Evolutionary conservation across 176 grass and related monocot species (phyloP), one percentile per base, ranked within the genome.

Genomic region (Urochloa ruziziensis): DNA sequence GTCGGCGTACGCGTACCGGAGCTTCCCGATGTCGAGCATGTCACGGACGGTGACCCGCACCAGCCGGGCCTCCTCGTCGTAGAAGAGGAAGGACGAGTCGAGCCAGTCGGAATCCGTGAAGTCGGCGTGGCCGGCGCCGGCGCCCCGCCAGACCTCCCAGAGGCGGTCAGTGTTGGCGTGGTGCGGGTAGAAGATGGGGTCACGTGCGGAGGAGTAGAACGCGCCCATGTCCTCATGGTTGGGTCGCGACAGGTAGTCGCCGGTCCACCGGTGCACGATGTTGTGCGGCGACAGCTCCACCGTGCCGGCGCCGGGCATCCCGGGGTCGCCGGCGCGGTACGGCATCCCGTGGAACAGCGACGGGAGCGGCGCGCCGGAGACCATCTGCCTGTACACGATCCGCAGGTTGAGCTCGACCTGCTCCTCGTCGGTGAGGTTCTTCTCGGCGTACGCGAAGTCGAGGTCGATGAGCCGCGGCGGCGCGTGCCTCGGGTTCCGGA

Each of bases 101-200:
- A 94, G 83, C 70, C 78, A 94, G 71, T 91, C 92, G 6, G 69
- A 30, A 74, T 91, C 83, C 0, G 67, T 71, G n/a, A 88, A 73
- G 83, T 89, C 75, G 23, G 14, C 32, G 5, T 72, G 79, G 57
- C 85, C 37, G 37, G 37, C 37, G 37, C 0, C 12, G 25, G 8
- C 2, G 2, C 2, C 65, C 27, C 73, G 67, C 86, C 92, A 91
- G 1, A 77, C n/a, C 18, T 61, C 73, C 92, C 92, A 91, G 7
- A 84, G 65, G 61, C 85, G 91, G 74, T 94, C 88, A 39, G 91
- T n/a, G 46, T 94, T 90, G 21, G 43, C 15, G 74, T 90, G 91
- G 73, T 90, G 91, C 14, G 81, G 58, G 52, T 84, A 90, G 79
- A 94, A 94, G 68, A 89, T 4, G 0, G 89, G 82, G 80, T 94